Evolutionary conservation across 208 protist genomes (phyloP), one percentile per base, ranked within the genome.

Genomic region (Crithidia expoeki): DNA sequence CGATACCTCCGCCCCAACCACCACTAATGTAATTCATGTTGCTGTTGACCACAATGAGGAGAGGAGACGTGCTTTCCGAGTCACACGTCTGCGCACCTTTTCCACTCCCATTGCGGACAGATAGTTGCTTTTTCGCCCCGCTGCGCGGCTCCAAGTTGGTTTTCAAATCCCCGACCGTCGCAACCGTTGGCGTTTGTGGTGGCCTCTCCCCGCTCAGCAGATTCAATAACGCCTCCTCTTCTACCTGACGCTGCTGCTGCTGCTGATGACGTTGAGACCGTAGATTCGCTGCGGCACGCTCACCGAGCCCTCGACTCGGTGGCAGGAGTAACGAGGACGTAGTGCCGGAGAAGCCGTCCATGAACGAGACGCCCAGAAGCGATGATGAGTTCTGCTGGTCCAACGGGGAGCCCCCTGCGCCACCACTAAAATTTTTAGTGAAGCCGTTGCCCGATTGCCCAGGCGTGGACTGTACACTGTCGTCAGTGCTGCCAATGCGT

Each of bases 401-500:
- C n/a, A 19, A 19, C 53, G 4, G 12, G 16, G 33, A 27, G 33
- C 9, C 16, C 19, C 1, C 33, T 2, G 2, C 28, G 51, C 17
- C 42, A 19, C 23, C 38, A 27, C 2, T 52, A 44, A 19, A 47
- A 44, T 40, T 16, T 4, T 44, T 38, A 3, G 33, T 38, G 27
- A 30, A 2, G 38, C 42, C 14, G 60, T 55, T 30, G 11, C 23
- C 27, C 1, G 27, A 9, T 2, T 27, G 19, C 9, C 2, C 60
- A 12, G 46, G 25, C 4, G 10, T 19, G 4, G 46, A 40, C 14
- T 42, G 14, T 1, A 3, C 46, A 32, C 46, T 55, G 30, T 38
- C 46, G 60, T 34, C 46, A 5, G 60, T 17, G 60, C 60, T 66
- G 60, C 46, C 46, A 12, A 66, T 42, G 42, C 60, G 60, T n/a